Conservation (phyloP, 2,329 filamentous ascomycete species). For the Nigrograna mackinnonii region DNA sequence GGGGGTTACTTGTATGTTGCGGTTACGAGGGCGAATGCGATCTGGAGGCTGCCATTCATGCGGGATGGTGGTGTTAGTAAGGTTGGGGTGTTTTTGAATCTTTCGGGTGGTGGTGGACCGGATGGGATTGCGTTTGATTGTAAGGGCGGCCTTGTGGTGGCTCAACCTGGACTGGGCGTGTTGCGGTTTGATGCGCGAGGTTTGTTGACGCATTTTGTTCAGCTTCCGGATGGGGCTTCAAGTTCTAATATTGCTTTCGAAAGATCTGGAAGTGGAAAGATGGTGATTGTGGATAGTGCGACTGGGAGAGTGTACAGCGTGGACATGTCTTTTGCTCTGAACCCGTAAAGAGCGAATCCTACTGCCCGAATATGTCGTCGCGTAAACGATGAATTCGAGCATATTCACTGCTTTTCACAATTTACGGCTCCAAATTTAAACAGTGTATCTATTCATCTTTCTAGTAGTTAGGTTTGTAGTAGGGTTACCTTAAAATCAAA, state of each 20-base stretch:
- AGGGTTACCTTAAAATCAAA: no score
- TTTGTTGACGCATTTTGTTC: background rate
- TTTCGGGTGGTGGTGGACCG: background rate
- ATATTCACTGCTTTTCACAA: no score
- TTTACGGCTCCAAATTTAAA: no score
- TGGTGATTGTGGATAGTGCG: background rate
- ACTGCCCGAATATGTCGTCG: no score
- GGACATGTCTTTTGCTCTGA: background rate
- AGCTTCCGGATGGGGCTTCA: background rate
- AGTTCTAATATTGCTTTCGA: background rate
- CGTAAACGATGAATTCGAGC: no score
- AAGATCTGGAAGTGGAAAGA: background rate
- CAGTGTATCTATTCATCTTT: no score
- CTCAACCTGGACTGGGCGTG: background rate
- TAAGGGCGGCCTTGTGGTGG: background rate
- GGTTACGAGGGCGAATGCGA: background rate
- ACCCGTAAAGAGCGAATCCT: no score
- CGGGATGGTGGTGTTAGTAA: background rate
- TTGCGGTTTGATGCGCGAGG: background rate
- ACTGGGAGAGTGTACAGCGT: background rate
- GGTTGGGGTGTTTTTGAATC: background rate
- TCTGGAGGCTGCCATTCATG: background rate
- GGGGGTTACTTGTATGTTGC: background rate
- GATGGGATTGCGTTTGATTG: background rate
- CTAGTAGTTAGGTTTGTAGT: no score